Evolutionary conservation across 345 rosid species (phyloP), one percentile per base, ranked within the genome.

Genomic region (Lepidium aucheri): DNA sequence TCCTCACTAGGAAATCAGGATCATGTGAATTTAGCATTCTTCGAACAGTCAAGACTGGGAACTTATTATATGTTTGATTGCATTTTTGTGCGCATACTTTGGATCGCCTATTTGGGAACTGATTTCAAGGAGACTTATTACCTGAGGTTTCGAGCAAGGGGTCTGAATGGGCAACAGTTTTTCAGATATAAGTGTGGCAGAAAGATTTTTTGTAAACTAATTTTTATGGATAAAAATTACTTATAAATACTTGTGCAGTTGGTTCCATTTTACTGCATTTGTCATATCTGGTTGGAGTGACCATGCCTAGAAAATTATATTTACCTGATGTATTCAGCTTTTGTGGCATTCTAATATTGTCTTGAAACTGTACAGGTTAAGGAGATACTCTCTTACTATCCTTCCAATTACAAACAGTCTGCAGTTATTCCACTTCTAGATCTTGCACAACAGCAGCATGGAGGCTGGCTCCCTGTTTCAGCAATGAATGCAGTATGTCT

Each of bases 391-490:
- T 91, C 98, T 74, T 91, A 91, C 77, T 95, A 91, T 70, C 99
- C 99, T 13, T 80, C 97, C 57, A 95, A 95, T 76, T 95, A 95
- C 85, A 89, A 95, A 85, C 99, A 91, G 82, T 91, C 99, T 8
- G 96, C 96, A 4, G 99, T 89, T 47, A 95, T 95, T 76, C 91
- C 97, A 53, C 81, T 95, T 62, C 87, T 95, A 55, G 99, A 95
- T 82, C 98, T 95, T 76, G 99, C 98, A 30, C 98, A 95, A 62
- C 98, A 91, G 87, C 99, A 95, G 77, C 96, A 95, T 86, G 98
- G 99, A 74, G 98, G 98, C 4, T 91, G 99, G 99, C 96, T 95
- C 34, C 96, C 99, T 56, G 98, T 95, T 71, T 95, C 99, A 5
- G 99, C 99, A 17, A 91, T 95, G 99, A 88, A 95, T 79, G 95